Percentiles rank a stretch among this genome's conserved stretches.
phyloP scores from a whole-genome alignment of 148 eudicot species.

The Heliamphora exappendiculata region DNA sequence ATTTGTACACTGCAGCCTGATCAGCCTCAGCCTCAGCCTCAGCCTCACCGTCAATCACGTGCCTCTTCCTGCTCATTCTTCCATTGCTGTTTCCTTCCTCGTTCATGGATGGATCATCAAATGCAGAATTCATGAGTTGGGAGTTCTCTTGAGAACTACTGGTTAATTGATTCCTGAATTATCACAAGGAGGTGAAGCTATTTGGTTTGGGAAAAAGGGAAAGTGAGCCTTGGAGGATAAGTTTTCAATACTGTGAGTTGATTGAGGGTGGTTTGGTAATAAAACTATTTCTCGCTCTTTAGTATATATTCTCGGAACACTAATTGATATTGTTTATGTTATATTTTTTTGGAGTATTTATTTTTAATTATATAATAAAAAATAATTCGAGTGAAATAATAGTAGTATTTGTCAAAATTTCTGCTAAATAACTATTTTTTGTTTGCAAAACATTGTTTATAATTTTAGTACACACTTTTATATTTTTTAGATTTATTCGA shows the following conservation, averaged over 20 bases:
- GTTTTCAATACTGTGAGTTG: neutral
- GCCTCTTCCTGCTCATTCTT: conserved; percentile 13
- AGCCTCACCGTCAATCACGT: neutral
- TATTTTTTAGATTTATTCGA: too few species aligned
- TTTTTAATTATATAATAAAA: too few species aligned
- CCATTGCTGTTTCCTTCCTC: conserved; percentile 20
- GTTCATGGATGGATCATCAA: conserved; percentile 16
- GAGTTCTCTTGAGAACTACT: neutral
- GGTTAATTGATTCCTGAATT: neutral
- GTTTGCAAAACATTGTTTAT: too few species aligned
- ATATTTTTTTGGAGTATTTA: too few species aligned
- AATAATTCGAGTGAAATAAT: too few species aligned
- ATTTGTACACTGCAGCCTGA: conserved; percentile 35
- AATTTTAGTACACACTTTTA: too few species aligned
- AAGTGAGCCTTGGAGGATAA: neutral
- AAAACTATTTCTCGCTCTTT: conserved; percentile 15
- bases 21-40: conserved; percentile 18
- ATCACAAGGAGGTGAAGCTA: neutral
- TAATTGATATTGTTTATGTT: too few species aligned
- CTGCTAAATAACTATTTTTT: too few species aligned
- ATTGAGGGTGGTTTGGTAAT: neutral
- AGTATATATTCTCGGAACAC: too few species aligned
- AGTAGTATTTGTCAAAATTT: too few species aligned
- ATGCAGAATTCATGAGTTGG: conserved; percentile 10
- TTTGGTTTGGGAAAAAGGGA: neutral